Base-by-base conservation (phyloP, 805 yeast genomes). In the Priceomyces castillae region DNA sequence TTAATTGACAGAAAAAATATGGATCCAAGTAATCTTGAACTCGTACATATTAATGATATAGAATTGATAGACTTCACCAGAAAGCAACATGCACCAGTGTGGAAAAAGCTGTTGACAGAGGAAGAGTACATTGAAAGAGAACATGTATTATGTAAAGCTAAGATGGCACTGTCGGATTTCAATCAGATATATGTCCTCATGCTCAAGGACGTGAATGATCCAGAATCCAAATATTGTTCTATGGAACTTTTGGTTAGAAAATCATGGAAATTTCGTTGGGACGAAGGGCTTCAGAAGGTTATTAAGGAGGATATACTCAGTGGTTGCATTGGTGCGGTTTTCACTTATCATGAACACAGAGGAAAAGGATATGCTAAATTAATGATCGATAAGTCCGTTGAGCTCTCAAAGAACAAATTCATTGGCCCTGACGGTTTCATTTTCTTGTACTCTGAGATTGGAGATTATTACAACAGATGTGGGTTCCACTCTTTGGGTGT, bases 271-370 rank as follows among this genome's bases (percentile, higher is more conserved):
- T 61, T 61, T 39, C 49, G 44, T 11, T 47, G 39, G 37, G 34
- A 42, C 7, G 46, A 46, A 11, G 45, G 43, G 2, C 46, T 42
- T 6, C 52, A 50, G 6, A 37, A 48, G 22, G 62, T 58, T 2
- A 44, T 39, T 3, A 44, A 52, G 25, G 41, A 48, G 10, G 47
- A 47, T 3, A 51, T 65, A 14, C 47, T 50, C 25, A 48, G 65
- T 40, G 76, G 72, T 1, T 65, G 73, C 41, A 58, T 71, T 30
- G 75, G 76, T 12, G 73, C 70, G 2, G 76, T 71, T 2, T 71
- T 51, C 53, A 68, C 74, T 3, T 62, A 61, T 39, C 64, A 64
- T 3, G 64, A 61, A 34, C 48, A 61, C 49, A 52, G 76, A 37
- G 67, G 68, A 7, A 57, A 62, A 34, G 74, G 75, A 0, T 60